Evolutionary conservation across 139 green algal genomes (phyloP).

Genomic region (Nannochloris sp.): DNA sequence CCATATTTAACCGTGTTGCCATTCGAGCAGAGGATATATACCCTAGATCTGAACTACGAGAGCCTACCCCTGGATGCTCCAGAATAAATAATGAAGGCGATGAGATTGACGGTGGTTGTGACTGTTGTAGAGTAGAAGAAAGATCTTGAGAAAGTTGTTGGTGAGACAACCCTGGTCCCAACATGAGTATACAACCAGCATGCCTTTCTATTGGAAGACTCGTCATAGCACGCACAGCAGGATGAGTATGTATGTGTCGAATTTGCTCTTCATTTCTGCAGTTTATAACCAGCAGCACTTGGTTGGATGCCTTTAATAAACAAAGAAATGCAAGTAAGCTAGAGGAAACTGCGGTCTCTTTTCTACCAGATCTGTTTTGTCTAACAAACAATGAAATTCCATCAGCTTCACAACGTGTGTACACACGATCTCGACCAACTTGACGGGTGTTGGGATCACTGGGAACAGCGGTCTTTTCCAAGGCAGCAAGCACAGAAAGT

Average conservation of each 20-base stretch:
- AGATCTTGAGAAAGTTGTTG: background rate
- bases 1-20: constrained; percentile 29
- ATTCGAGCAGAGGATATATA: constrained; percentile 30
- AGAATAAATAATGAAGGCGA: too few relatives aligned
- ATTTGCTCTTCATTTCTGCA: constrained; percentile 10
- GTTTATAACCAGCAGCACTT: constrained; percentile 24
- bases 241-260: constrained; percentile 23
- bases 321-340: constrained; percentile 24
- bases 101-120: too few relatives aligned
- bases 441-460: background rate
- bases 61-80: background rate
- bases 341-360: background rate
- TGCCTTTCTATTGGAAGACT: background rate
- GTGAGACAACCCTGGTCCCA: background rate
- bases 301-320: constrained; percentile 11
- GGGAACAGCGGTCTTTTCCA: background rate
- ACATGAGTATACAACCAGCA: too few relatives aligned
- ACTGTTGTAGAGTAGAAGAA: background rate
- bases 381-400: background rate
- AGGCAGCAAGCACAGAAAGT: background rate
- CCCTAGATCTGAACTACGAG: constrained; percentile 13
- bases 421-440: background rate
- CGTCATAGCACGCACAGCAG: constrained; percentile 2
- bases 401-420: background rate
- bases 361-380: background rate